Evolutionary conservation across 176 grass and related monocot species (phyloP).

Genomic region (Oryza punctata): DNA sequence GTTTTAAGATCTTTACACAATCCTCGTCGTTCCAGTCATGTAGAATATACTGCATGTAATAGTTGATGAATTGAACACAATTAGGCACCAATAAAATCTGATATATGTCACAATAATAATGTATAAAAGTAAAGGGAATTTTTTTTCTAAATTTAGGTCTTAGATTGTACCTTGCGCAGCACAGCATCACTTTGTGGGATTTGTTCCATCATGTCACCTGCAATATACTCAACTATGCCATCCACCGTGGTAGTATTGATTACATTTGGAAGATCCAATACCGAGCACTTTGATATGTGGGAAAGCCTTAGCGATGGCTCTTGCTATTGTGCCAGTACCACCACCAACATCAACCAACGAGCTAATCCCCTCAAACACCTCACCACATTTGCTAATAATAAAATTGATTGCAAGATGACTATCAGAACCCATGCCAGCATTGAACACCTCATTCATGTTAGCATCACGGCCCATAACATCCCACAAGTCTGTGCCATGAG

Average conservation of each 20-base stretch:
- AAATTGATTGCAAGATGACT: conserved; percentile 2
- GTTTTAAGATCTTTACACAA: conserved; percentile 47
- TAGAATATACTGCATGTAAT: conserved; percentile 28
- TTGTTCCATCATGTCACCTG: conserved; percentile 45
- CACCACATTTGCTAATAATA: neutral
- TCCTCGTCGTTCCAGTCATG: conserved; percentile 49
- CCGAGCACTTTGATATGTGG: conserved; percentile 41
- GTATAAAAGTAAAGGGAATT: neutral
- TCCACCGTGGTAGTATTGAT: neutral
- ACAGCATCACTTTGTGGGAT: conserved; percentile 44
- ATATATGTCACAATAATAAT: neutral
- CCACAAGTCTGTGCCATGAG: conserved; percentile 24
- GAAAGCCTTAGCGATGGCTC: conserved; percentile 40
- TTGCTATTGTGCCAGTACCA: conserved; percentile 27
- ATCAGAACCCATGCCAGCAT: conserved; percentile 25
- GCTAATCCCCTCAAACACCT: conserved; percentile 37
- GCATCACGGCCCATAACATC: neutral
- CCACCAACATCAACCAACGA: conserved; percentile 57
- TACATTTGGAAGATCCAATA: conserved; percentile 55
- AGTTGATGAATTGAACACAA: neutral
- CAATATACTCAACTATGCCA: conserved; percentile 29
- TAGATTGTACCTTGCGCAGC: conserved; percentile 36
- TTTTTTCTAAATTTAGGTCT: neutral
- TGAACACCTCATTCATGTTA: conserved; percentile 33
- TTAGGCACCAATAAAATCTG: neutral